These are phyloP conservation scores for Sambucus nigra DNA, from an alignment of 129 eudicot species.

Conservation along the genomic window DNA sequence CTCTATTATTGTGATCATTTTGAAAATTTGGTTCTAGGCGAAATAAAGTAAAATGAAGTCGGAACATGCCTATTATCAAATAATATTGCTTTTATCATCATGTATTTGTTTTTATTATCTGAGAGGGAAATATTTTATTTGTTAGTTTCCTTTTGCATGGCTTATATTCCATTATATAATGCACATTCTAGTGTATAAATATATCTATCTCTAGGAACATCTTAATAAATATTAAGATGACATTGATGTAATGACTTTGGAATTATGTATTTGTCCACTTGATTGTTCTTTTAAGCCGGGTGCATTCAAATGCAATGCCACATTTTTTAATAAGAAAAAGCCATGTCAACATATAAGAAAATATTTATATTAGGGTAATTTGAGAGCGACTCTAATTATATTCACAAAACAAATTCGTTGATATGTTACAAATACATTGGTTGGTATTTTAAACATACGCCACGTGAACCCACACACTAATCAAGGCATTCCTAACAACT, in stretches of 20 bases:
- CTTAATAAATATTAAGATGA: slow-evolving; percentile 2
- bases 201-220: slow-evolving; percentile 2
- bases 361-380: too few species aligned
- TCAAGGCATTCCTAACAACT: too few species aligned
- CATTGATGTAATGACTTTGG: slow-evolving; percentile 7
- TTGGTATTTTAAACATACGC: too few species aligned
- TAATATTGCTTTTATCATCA: slow-evolving; percentile 8
- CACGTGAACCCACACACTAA: too few species aligned
- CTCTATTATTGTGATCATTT: neutral
- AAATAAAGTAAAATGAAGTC: neutral
- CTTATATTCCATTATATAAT: neutral
- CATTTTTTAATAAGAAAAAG: neutral
- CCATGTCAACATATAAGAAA: neutral
- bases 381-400: neutral
- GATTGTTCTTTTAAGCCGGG: neutral
- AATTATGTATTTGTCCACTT: neutral
- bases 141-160: neutral
- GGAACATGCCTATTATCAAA: neutral
- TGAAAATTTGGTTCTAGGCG: neutral
- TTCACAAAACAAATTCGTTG: too few species aligned
- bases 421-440: too few species aligned
- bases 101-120: slow-evolving; percentile 3
- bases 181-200: neutral
- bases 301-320: slow-evolving; percentile 3
- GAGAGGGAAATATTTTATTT: neutral